Percentiles rank a stretch among this genome's conserved stretches.
These are phyloP conservation scores for Arthrobotrys sphaeroides DNA, from an alignment of 2,329 filamentous ascomycete species.

Conservation along the genomic window DNA sequence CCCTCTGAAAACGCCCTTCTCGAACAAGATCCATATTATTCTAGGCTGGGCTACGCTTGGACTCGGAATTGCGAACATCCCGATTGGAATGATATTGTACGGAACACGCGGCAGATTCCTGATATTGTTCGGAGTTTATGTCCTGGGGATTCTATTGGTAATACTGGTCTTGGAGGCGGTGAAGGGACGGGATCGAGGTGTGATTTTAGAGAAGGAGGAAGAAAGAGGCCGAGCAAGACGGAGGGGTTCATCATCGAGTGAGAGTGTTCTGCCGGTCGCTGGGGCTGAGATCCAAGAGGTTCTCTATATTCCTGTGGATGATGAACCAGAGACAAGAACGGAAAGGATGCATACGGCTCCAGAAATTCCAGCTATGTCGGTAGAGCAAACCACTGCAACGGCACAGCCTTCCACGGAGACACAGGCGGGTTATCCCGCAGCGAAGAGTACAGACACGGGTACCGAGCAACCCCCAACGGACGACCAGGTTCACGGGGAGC, in stretches of 20 bases:
- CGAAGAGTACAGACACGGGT: background rate
- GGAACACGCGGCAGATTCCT: conserved; percentile 29
- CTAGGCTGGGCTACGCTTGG: conserved; percentile 36
- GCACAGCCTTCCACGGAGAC: background rate
- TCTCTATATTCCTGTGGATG: conserved; percentile 34
- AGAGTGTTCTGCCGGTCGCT: conserved; percentile 39
- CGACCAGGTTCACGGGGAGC: background rate
- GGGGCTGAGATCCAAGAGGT: conserved; percentile 36
- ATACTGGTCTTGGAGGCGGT: conserved; percentile 23
- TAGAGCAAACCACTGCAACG: background rate
- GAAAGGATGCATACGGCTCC: conserved; percentile 29
- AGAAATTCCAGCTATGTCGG: conserved; percentile 11
- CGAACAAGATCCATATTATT: conserved; percentile 40
- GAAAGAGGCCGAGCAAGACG: conserved; percentile 17
- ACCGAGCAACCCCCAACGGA: background rate
- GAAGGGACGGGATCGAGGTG: conserved; percentile 39
- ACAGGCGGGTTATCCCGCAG: background rate
- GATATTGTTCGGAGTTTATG: conserved; percentile 31
- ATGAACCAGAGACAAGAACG: conserved; percentile 7
- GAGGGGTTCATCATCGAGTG: conserved; percentile 10
- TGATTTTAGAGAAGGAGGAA: conserved; percentile 17
- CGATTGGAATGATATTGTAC: conserved; percentile 39
- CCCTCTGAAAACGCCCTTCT: conserved; percentile 42
- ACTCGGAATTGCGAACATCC: conserved; percentile 41
- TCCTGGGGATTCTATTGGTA: conserved; percentile 17